These are phyloP conservation scores for Lasiodiplodia hormozganensis DNA, from an alignment of 2,329 filamentous ascomycete species.

Conservation along the genomic window DNA sequence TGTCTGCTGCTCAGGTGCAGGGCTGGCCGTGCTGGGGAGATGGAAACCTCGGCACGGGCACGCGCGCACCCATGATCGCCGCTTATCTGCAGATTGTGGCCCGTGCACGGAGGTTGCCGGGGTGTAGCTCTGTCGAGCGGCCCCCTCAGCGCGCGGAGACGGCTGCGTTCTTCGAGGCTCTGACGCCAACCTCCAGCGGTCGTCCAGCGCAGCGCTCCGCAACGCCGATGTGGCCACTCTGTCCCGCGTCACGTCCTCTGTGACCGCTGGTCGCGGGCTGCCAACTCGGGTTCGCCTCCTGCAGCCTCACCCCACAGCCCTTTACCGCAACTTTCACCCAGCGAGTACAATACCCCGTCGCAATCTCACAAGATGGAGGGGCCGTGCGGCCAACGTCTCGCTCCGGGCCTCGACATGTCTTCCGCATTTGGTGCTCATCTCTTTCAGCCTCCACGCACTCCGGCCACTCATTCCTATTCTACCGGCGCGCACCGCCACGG, in stretches of 20 bases:
- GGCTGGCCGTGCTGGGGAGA: conserved; percentile 2
- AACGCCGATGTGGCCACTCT: conserved; percentile 22
- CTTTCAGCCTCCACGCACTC: conserved; percentile 27
- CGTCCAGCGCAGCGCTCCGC: neutral
- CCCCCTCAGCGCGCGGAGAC: conserved; percentile 15
- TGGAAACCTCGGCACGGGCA: conserved; percentile 12
- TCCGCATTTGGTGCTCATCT: conserved; percentile 23
- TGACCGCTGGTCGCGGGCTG: conserved; percentile 20
- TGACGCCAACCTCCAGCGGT: conserved; percentile 9
- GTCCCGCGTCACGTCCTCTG: conserved; percentile 20
- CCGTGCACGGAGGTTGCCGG: conserved; percentile 16
- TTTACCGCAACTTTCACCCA: conserved; percentile 24
- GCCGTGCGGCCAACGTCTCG: conserved; percentile 27
- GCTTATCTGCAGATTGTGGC: conserved; percentile 19
- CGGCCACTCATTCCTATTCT: conserved; percentile 18
- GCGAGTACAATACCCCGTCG: conserved; percentile 10
- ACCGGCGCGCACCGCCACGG: conserved; percentile 22
- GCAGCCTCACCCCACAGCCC: conserved; percentile 20
- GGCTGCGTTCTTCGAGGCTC: conserved; percentile 4
- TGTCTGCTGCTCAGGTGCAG: conserved; percentile 15
- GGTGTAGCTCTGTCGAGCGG: conserved; percentile 10
- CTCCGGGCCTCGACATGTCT: conserved; percentile 24
- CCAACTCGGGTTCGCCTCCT: conserved; percentile 11
- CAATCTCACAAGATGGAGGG: conserved; percentile 26
- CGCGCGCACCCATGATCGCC: conserved; percentile 17